Evolutionary conservation across 257 asterid genomes (phyloP), one percentile per base, ranked within the genome.

Genomic region (Fraxinus cuspidata): DNA sequence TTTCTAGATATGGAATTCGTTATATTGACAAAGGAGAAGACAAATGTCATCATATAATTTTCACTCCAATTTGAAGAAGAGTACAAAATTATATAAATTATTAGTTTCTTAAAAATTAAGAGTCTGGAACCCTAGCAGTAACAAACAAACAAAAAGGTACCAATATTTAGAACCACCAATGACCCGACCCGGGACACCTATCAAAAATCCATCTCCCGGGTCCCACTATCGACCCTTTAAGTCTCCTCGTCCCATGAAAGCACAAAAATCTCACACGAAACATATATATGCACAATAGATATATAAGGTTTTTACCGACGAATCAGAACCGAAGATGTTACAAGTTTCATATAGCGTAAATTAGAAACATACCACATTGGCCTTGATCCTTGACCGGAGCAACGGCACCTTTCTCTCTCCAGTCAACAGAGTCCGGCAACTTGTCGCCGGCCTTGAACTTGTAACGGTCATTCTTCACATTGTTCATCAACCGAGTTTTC

Each of bases 361-460:
- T n/a, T 6, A 63, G 28, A 71, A 16, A 11, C 91, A 76, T 78
- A 92, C 99, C 99, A 23, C 97, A 92, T 73, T 88, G 97, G 74
- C 99, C 99, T 80, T 94, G 97, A 86, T 94, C 96, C 79, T 92
- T 94, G 73, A 94, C 97, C 12, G 93, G 87, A 72, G 86, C 88
- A 38, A 94, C 94, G 25, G 97, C 96, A 28, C 97, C 99, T 79
- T 91, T 88, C 81, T 85, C 83, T 73, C 97, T 89, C 99, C 99
- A 94, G 79, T 94, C 97, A 66, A 92, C 88, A 58, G 88, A 83
- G 6, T 77, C 86, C 71, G 97, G 97, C 81, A 94, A 47, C 67
- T 80, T 49, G 32, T 94, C 96, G 38, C 95, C 97, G 0, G 67
- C 88, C 70, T 31, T 72, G 63, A 87, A 70, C 73, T 83, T 86